These are phyloP conservation scores for Wickerhamomyces alni DNA, from an alignment of 805 yeast genomes.

Conservation along the genomic window DNA sequence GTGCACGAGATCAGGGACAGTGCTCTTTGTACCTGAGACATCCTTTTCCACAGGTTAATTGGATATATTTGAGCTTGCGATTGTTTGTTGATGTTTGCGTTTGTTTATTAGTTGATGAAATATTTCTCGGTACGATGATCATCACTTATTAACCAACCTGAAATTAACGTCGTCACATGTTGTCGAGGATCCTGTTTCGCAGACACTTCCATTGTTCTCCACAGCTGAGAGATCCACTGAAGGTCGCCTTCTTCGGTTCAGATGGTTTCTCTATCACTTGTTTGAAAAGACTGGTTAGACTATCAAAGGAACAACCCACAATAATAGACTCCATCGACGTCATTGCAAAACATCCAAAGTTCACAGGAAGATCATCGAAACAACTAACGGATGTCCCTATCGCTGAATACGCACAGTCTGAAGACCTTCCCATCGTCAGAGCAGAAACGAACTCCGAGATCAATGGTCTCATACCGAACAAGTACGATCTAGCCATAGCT, in stretches of 20 bases:
- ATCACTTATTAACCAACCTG: no score
- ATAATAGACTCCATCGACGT: conserved; percentile 42
- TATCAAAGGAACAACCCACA: conserved; percentile 12
- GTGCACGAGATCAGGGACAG: conserved; percentile 15
- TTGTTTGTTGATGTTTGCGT: no score
- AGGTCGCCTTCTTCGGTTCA: conserved; percentile 70
- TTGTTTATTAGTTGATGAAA: no score
- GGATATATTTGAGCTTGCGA: no score
- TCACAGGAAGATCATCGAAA: conserved; percentile 52
- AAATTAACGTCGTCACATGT: no score
- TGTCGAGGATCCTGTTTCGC: no score
- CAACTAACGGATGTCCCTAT: conserved; percentile 48
- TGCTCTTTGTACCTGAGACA: conserved; percentile 4
- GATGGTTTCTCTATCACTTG: conserved; percentile 63
- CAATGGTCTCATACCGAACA: conserved; percentile 16
- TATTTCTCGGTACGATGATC: no score
- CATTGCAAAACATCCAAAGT: conserved; percentile 58
- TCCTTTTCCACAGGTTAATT: no score
- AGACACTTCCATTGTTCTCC: not conserved
- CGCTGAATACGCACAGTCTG: conserved; percentile 30
- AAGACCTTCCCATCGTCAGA: conserved; percentile 34
- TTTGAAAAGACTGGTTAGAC: conserved; percentile 32
- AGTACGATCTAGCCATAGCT: conserved; percentile 71
- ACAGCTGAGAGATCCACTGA: conserved; percentile 2
- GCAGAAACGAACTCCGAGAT: conserved; percentile 47